These are phyloP conservation scores for Hagleromyces aurorensis DNA, from an alignment of 805 yeast species.

Conservation along the genomic window DNA sequence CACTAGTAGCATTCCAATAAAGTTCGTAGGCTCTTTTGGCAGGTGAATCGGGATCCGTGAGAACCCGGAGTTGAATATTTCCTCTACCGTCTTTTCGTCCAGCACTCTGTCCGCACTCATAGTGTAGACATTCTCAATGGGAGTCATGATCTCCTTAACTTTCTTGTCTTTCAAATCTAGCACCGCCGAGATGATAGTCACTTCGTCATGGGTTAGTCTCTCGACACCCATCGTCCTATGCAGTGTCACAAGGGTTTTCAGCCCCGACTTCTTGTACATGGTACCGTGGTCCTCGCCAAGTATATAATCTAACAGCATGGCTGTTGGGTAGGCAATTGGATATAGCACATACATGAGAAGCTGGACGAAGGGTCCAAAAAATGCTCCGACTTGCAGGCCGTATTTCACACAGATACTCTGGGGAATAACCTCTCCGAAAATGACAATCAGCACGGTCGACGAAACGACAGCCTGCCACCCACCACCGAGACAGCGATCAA, in stretches of 20 bases:
- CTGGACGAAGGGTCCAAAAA: conserved; percentile 82
- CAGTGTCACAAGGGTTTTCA: conserved; percentile 85
- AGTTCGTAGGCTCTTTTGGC: conserved; percentile 83
- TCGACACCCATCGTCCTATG: conserved; percentile 95
- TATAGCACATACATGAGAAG: conserved; percentile 80
- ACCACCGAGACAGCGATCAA: conserved; percentile 90
- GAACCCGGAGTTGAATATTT: conserved; percentile 88
- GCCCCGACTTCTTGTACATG: conserved; percentile 83
- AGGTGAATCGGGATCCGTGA: conserved; percentile 90
- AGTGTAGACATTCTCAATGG: conserved; percentile 81
- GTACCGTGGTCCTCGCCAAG: conserved; percentile 97
- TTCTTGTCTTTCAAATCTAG: conserved; percentile 88
- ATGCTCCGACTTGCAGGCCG: conserved; percentile 86
- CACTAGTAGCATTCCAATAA: conserved; percentile 91
- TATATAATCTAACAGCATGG: conserved; percentile 66
- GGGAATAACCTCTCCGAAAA: conserved; percentile 95
- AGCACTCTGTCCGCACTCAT: conserved; percentile 75
- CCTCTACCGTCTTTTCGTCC: conserved; percentile 79
- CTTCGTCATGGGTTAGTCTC: conserved; percentile 88
- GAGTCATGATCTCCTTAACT: conserved; percentile 87
- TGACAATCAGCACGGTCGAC: conserved; percentile 86
- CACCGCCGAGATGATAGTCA: conserved; percentile 89
- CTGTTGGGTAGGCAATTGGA: conserved; percentile 89
- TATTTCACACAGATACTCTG: conserved; percentile 89
- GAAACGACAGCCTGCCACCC: conserved; percentile 95